Conservation (phyloP, 2,329 filamentous ascomycete species). For the Ilyonectria robusta region DNA sequence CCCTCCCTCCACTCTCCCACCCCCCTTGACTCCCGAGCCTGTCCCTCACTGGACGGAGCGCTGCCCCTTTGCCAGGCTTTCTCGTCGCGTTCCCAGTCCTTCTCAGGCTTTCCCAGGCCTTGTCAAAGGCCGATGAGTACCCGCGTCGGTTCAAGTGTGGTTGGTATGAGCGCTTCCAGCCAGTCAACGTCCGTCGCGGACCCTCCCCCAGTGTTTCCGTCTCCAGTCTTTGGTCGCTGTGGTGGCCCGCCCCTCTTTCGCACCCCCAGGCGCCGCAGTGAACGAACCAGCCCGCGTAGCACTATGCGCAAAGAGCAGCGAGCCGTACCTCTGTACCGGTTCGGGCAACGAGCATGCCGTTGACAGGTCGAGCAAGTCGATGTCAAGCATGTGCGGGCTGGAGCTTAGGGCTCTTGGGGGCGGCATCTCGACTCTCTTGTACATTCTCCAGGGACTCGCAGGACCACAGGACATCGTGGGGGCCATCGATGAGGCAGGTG, state of each 20-base stretch:
- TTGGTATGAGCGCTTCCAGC: slow-evolving; percentile 13
- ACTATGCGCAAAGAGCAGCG: slow-evolving; percentile 1
- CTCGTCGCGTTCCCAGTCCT: slow-evolving; percentile 21
- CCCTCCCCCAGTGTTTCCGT: slow-evolving; percentile 34
- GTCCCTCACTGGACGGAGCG: slow-evolving; percentile 25
- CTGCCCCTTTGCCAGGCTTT: slow-evolving; percentile 26
- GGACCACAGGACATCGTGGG: not conserved
- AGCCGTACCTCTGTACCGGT: slow-evolving; percentile 1
- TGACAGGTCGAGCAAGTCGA: not conserved
- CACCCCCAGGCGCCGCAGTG: slow-evolving; percentile 11
- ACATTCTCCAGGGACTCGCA: not conserved
- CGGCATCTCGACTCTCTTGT: not conserved
- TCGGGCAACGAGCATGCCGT: not conserved
- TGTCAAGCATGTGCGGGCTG: not conserved
- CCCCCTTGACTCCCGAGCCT: slow-evolving; percentile 23
- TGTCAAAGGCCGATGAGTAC: slow-evolving; percentile 20
- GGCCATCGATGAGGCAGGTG: slow-evolving; percentile 13
- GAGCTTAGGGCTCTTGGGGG: not conserved
- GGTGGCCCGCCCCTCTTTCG: slow-evolving; percentile 25
- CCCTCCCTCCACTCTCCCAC: slow-evolving; percentile 30
- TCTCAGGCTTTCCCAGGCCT: slow-evolving; percentile 22
- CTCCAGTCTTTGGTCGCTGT: slow-evolving; percentile 15
- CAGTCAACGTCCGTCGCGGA: slow-evolving; percentile 25
- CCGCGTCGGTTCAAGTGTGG: slow-evolving; percentile 23
- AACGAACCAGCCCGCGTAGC: slow-evolving; percentile 12